Evolutionary conservation across 1,139 yeast genomes (phyloP).

Genomic region (Geotrichum aggregatum): DNA sequence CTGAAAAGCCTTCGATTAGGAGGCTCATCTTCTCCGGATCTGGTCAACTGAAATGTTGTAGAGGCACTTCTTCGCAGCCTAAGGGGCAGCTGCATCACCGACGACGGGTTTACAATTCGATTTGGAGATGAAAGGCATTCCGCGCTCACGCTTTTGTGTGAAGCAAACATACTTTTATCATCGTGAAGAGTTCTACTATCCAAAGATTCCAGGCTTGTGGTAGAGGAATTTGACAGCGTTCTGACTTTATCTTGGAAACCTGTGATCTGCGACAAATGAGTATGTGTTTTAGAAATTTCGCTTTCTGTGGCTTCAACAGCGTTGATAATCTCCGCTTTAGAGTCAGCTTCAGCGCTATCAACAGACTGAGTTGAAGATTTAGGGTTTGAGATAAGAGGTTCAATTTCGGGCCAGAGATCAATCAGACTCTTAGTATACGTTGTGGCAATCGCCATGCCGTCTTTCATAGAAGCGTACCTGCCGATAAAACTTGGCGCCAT

Average conservation of each 20-base stretch:
- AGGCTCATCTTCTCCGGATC: background rate
- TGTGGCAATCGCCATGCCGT: constrained; percentile 29
- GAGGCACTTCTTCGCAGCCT: constrained; percentile 19
- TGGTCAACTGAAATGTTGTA: constrained; percentile 14
- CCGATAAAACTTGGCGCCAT: constrained; percentile 38
- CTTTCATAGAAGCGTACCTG: constrained; percentile 27
- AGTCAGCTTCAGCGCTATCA: background rate
- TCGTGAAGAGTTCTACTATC: background rate
- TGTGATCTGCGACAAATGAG: background rate
- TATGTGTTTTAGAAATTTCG: no score
- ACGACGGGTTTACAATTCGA: background rate
- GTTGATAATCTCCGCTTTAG: no score
- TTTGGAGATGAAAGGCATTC: constrained; percentile 12
- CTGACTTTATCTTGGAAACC: background rate
- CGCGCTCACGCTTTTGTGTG: constrained; percentile 7
- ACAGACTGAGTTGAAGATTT: background rate
- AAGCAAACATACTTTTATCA: background rate
- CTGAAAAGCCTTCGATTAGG: constrained; percentile 9
- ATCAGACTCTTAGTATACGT: constrained; percentile 30
- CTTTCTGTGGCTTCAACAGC: no score
- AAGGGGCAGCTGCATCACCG: constrained; percentile 9
- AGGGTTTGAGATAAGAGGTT: no score
- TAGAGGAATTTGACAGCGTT: background rate
- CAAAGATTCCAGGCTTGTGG: background rate
- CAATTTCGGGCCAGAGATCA: constrained; percentile 31